Evolutionary conservation across 345 rosid species (phyloP), one percentile per base, ranked within the genome.

Genomic region (Aegle marmelos): DNA sequence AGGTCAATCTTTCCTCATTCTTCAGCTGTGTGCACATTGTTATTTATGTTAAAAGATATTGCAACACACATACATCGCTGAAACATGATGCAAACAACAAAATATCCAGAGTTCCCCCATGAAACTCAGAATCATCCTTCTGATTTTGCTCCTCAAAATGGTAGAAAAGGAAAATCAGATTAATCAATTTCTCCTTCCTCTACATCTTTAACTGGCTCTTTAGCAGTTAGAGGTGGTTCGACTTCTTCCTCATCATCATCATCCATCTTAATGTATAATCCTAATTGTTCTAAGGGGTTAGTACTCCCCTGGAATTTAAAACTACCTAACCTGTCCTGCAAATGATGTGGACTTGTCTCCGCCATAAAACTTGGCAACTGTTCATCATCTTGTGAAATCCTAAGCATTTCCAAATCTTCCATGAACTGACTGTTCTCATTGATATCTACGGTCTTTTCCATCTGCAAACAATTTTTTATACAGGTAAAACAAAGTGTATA

Each of bases 391-490:
- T 81, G 75, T 37, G 88, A 73, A 1, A 87, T 79, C 82, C 92
- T 85, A 56, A 95, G 89, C 98, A 92, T 85, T 84, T 95, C 93
- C 57, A 95, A 78, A 79, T 95, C 97, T 89, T 93, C 86, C 92
- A 95, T 85, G 80, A 92, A 91, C 67, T 79, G 87, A 80, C 94
- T 82, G 75, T 86, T 91, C 85, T 91, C 98, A 31, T 92, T 91
- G 78, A 95, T 95, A 34, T 91, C 95, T 64, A 95, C 99, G 0
- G 96, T 95, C 88, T 91, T 95, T 78, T 95, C 97, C 93, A 95
- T 91, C 99, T 95, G 93, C 78, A 84, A 13, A 73, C 13, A 76
- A 24, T 73, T 78, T 78, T 58, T 33, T 22, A 72, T 56, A 33
- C 69, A 19, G 11, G 25, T 58, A 7, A 24, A 62, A 45, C 62